Base-by-base conservation (phyloP, 176 grass and related monocot species). In the Ananas comosus region DNA sequence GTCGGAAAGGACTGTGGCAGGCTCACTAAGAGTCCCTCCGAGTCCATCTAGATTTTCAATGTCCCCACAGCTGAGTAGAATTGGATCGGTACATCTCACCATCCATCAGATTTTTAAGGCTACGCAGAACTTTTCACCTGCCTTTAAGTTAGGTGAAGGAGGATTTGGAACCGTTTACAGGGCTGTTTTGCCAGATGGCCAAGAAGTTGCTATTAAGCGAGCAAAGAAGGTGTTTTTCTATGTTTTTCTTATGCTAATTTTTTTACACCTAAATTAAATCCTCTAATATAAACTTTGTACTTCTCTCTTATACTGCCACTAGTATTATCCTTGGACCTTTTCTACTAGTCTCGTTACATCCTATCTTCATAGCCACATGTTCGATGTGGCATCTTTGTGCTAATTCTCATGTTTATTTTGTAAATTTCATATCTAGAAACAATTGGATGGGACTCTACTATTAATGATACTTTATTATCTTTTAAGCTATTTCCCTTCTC, bases 151-250 rank as follows among this genome's bases (percentile, higher is more conserved):
- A 72, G 95, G 89, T 0, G 90, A 93, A 90, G 95, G 95, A 77
- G 95, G 95, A 69, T 99, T 93, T 83, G 95, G 90, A 53, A 93
- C 85, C 53, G 95, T 99, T 10, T 99, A 99, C 78, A 90, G 74
- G 66, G 90, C 87, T 67, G 70, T 88, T 57, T 80, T 99, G 73
- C 68, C 95, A 19, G 90, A 86, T 82, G 82, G 89, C 67, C 80
- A 74, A 18, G 77, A 84, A 78, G 82, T 93, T 76, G 95, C 95
- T 50, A 72, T 93, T 77, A 93, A 99, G 82, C 86, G 95, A 80
- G 95, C 95, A 69, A 99, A 99, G 76, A 93, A 99, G 95, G 95
- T 99, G 81, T 24, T 80, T 50, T 13, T 59, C 77, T 69, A 70
- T 74, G 11, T 73, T 65, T n/a, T 67, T 2, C 27, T 63, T 13